Evolutionary conservation across 495 filamentous ascomycete genomes (phyloP), one percentile per base, ranked within the genome.

Genomic region (Tuber melanosporum): DNA sequence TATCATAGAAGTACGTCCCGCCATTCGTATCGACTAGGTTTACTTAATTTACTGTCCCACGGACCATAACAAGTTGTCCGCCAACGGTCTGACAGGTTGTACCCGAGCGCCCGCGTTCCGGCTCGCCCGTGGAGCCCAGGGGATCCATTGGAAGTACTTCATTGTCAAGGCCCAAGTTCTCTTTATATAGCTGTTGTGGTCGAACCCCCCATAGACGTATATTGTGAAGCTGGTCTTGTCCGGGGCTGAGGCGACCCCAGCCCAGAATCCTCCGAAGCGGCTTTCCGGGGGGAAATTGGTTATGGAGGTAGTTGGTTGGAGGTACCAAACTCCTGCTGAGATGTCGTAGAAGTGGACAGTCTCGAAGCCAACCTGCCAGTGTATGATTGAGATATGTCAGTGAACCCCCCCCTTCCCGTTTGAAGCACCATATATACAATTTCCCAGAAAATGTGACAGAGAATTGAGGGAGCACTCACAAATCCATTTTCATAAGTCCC

Each of bases 401-500:
- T n/a, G n/a, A 62, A 62, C n/a, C 5, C 52, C 22, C 32, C n/a
- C 47, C n/a, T n/a, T 12, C 47, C 47, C 5, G 20, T 8, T 20
- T n/a, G 7, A 10, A 52, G 2, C 20, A 22, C 5, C 20, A n/a
- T 52, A 10, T 22, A 52, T 52, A 52, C 17, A 22, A 15, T 19
- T 57, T 32, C 52, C 52, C 32, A 9, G 22, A 14, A 10, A 3
- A 32, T 12, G 14, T 32, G 3, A 62, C 22, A 9, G n/a, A 26
- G 10, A 26, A 62, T 62, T 10, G 14, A 32, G 22, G 52, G 52
- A 62, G 32, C n/a, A 62, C 52, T n/a, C 52, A 62, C 52, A 62
- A 32, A 15, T 3, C 14, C 52, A 62, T 15, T 8, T 10, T 1
- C 12, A 62, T 80, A 70, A 32, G 81, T 83, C 52, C 86, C 85